Evolutionary conservation across 139 green algal species (phyloP), one percentile per base, ranked within the genome.

Genomic region (Limnomonas spitsbergensis): DNA sequence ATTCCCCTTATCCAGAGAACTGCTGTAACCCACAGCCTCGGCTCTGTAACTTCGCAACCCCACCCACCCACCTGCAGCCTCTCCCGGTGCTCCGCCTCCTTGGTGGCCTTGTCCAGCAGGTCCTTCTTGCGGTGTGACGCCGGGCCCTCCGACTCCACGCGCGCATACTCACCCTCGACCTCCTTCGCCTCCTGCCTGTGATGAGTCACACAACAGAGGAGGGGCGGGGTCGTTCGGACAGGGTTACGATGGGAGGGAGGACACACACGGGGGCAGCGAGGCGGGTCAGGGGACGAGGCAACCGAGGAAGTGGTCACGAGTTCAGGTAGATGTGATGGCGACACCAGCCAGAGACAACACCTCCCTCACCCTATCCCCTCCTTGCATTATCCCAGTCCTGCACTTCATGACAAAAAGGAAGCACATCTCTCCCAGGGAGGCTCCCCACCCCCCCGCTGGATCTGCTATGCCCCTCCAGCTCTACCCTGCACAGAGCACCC

Each of bases 51-150:
- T 61, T 61, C 92, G 78, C 42, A 92, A 87, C 2, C 80, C 47
- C 47, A 29, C 4, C 39, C 7, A 1, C 76, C 0, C 66, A 82
- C 78, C 78, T 82, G 68, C 40, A 95, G 77, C 73, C 85, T 75
- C 84, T 95, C 89, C 1, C 91, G 76, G 84, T 95, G 89, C 87
- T 95, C 91, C 1, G 91, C 91, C 85, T 95, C 91, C 79, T 95
- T 95, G 2, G 89, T 93, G 3, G 89, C 89, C 76, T 92, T 92
- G 74, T 95, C 91, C 38, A 95, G 83, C 53, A 88, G 34, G 82
- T 95, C 91, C 38, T 83, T 83, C 80, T 92, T 94, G 68, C 91
- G 83, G 69, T 76, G 69, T 27, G 26, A 54, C 7, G 69, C 69
- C 14, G 69, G 69, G 69, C 69, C 69, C 37, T 47, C 69, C 54